Percentiles rank a stretch among this genome's conserved stretches.
These are phyloP conservation scores for Beauveria scarabaeidicola DNA, from an alignment of 2,329 filamentous ascomycete species.

Conservation along the genomic window DNA sequence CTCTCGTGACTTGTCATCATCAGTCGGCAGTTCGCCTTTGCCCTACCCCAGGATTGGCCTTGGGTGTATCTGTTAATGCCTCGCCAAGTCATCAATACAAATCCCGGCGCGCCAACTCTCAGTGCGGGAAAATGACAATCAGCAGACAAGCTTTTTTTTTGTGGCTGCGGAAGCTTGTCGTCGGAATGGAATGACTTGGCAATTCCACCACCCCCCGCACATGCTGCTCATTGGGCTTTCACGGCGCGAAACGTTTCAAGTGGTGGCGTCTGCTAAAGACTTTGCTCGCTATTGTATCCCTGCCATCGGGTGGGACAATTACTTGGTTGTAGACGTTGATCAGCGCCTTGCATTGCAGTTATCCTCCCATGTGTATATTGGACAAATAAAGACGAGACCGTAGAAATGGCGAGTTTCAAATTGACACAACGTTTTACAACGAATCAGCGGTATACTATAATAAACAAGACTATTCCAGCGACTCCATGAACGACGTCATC, in stretches of 20 bases:
- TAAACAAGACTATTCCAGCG: no score
- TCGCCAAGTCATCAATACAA: not conserved
- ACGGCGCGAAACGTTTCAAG: not conserved
- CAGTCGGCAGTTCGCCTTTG: not conserved
- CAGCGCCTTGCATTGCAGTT: no score
- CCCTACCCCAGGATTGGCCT: not conserved
- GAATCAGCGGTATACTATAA: no score
- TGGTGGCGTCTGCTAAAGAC: not conserved
- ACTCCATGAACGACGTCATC: no score
- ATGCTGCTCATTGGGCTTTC: not conserved
- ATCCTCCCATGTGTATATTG: no score
- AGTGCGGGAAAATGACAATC: not conserved
- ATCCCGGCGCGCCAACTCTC: not conserved
- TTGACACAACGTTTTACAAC: no score
- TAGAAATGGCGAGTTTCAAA: no score
- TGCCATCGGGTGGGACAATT: not conserved
- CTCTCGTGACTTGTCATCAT: not conserved
- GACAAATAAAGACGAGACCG: no score
- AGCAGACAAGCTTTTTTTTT: constrained; percentile 6
- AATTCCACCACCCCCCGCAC: not conserved
- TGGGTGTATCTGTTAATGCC: not conserved
- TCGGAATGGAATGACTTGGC: not conserved
- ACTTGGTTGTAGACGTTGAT: not conserved
- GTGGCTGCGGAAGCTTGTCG: not conserved
- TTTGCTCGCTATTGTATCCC: not conserved